phyloP scores from a whole-genome alignment of 768 basidiomycete genomes.

The Suillus americanus region DNA sequence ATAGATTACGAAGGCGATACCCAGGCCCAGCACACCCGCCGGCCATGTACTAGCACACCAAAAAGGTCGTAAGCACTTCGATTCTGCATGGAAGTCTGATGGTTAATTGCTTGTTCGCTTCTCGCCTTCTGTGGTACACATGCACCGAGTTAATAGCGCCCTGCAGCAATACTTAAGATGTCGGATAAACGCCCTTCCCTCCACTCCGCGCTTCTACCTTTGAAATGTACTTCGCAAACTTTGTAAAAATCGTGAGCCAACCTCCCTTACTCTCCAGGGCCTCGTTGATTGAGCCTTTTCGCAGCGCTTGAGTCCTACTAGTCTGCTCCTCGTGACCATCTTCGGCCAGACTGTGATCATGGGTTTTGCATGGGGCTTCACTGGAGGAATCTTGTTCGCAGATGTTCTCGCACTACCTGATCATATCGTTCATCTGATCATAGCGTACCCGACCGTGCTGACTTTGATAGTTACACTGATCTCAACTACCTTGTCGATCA shows the following conservation, averaged over 20 bases:
- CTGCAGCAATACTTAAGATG: neutral
- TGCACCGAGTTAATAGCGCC: neutral
- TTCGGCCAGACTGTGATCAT: neutral
- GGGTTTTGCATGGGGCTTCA: conserved; percentile 1
- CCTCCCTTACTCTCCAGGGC: neutral
- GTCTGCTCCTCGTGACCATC: neutral
- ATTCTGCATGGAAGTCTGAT: neutral
- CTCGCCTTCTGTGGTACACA: neutral
- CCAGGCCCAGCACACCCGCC: too few relatives aligned
- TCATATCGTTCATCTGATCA: neutral
- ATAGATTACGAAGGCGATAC: too few relatives aligned
- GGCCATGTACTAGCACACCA: too few relatives aligned
- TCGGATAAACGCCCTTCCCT: neutral
- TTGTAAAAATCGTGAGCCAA: neutral
- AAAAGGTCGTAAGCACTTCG: neutral
- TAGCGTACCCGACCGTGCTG: neutral
- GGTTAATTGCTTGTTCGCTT: neutral
- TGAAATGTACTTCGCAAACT: neutral
- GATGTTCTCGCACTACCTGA: neutral
- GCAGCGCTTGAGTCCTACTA: neutral
- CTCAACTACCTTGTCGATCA: neutral
- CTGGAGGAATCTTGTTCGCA: neutral
- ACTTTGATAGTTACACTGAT: neutral
- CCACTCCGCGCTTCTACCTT: too few relatives aligned
- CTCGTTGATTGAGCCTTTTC: neutral